Conservation (phyloP, 176 grass and related monocot genomes). For the Oryza officinalis region DNA sequence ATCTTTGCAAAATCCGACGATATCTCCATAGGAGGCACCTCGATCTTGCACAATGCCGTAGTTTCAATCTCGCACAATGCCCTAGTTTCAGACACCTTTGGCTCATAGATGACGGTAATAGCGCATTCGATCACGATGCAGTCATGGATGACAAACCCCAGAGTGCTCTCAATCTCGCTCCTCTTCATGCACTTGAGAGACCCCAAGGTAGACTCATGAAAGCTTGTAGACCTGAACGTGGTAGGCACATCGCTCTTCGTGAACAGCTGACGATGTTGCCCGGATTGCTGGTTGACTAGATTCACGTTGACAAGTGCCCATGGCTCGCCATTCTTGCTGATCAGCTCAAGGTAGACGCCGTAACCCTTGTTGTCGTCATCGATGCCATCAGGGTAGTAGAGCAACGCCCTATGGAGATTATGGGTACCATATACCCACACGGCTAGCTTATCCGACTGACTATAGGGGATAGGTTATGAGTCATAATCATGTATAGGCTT, state of each 20-base stretch:
- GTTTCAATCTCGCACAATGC: neutral
- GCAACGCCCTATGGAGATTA: slow-evolving; percentile 31
- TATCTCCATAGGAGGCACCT: neutral
- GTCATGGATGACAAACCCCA: slow-evolving; percentile 11
- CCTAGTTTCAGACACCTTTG: neutral
- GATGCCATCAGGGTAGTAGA: slow-evolving; percentile 27
- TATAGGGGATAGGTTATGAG: too few species aligned
- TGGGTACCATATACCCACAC: too few species aligned
- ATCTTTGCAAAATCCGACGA: neutral
- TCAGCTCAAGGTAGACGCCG: slow-evolving; percentile 17
- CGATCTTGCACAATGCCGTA: too few species aligned
- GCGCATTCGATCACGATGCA: slow-evolving; percentile 34
- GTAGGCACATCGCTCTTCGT: neutral
- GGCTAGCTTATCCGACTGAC: too few species aligned
- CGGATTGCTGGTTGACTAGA: slow-evolving; percentile 17
- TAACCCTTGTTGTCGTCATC: neutral
- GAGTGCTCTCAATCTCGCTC: slow-evolving; percentile 9
- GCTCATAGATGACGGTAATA: slow-evolving; percentile 10
- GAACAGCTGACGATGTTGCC: neutral
- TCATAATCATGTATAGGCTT: too few species aligned
- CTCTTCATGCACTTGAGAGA: neutral
- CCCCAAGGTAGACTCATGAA: neutral
- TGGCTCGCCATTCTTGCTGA: neutral
- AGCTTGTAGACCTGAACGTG: neutral
- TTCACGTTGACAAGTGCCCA: neutral